Base-by-base conservation (phyloP, 805 yeast genomes). In the Saccharomyces jurei region DNA sequence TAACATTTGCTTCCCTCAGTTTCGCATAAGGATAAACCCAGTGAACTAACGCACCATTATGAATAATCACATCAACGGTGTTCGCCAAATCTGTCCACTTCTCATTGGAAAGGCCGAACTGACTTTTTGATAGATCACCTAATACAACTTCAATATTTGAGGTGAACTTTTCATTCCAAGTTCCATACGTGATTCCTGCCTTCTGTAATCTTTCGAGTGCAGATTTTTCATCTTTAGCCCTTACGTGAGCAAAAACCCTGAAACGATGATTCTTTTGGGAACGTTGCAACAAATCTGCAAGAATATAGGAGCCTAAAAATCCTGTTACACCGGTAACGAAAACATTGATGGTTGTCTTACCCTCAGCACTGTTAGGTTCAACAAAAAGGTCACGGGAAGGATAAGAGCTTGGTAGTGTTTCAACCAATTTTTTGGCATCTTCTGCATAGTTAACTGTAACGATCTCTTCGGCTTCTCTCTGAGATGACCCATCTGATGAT, bases 271-370 rank as follows among this genome's bases (percentile, higher is more conserved):
- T 27, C 30, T 73, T 61, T 2, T 71, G 67, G 6, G 74, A 69
- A 63, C 92, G 81, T 52, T 75, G 75, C 60, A 94, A 75, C 47
- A 94, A 72, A 60, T 94, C 96, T 31, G 87, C 78, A 48, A 94
- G 71, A 50, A 94, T 84, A 70, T 86, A 94, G 0, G 97, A 82
- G 32, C 99, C 99, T 54, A 94, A 74, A 81, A 92, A 94, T 1
- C 99, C 99, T 41, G 99, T 95, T 41, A 84, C 87, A 67, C 99
- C 99, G 28, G 99, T 94, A 48, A 94, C 81, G 63, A 94, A 89
- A 1, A 90, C 87, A 57, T 81, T 83, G 25, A 82, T 61, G 8
- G 56, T 58, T 17, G 63, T 57, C 46, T 71, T 65, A 2, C 74
- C 67, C 11, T 70, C 62, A 46, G 70, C 73, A 5, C 54, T 50